Conservation (phyloP, 345 rosid genomes). For the Cochlearia excelsa region DNA sequence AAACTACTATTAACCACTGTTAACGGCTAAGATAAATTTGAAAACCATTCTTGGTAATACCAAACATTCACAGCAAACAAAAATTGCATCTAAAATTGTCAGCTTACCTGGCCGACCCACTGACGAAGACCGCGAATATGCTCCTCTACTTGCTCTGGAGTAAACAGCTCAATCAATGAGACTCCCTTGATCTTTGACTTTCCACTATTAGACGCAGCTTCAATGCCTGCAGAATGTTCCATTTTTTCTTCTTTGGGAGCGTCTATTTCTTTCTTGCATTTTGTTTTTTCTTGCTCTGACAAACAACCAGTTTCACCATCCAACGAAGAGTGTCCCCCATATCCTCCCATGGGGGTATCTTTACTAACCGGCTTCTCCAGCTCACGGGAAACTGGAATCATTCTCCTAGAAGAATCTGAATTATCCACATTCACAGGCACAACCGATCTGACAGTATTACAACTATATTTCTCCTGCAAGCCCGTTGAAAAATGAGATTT, state of each 20-base stretch:
- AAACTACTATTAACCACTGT: conserved; percentile 18
- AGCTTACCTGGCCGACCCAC: conserved; percentile 97
- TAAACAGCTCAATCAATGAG: conserved; percentile 85
- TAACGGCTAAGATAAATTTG: conserved; percentile 1
- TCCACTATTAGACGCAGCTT: conserved; percentile 58
- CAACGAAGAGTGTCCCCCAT: conserved; percentile 40
- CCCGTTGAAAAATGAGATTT: conserved; percentile 45
- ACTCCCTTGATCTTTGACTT: conserved; percentile 96
- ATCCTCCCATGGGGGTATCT: conserved; percentile 44
- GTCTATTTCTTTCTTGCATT: conserved; percentile 47
- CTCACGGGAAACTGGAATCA: conserved; percentile 39
- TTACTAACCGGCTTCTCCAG: conserved; percentile 50
- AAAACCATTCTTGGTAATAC: conserved; percentile 17
- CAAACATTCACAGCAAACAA: conserved; percentile 24
- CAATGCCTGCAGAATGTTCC: conserved; percentile 41
- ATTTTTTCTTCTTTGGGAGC: conserved; percentile 55
- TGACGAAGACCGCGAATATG: conserved; percentile 90
- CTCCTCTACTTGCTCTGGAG: conserved; percentile 94
- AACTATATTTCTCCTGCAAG: conserved; percentile 46
- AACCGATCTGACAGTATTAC: conserved; percentile 49
- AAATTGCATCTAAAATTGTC: conserved; percentile 11
- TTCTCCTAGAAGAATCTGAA: conserved; percentile 47
- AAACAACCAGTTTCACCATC: conserved; percentile 35
- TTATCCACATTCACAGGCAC: conserved; percentile 51
- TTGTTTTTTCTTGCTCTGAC: conserved; percentile 47